phyloP scores from a whole-genome alignment of 164 flowering plant species.

The Berberis vulgaris region DNA sequence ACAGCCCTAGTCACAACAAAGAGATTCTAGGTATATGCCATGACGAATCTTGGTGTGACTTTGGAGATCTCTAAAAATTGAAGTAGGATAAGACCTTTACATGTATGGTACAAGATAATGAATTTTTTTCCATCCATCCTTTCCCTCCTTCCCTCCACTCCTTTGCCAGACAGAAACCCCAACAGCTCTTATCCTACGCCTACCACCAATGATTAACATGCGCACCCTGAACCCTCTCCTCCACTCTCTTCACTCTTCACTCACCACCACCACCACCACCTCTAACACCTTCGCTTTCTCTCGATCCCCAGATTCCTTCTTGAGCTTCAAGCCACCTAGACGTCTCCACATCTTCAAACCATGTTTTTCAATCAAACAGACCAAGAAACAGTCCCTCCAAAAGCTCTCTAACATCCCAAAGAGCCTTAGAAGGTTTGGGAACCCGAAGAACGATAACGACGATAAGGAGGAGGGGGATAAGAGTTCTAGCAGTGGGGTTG shows the following conservation, averaged over 20 bases:
- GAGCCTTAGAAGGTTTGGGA: constrained; percentile 35
- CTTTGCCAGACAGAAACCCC: background rate
- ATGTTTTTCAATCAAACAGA: constrained; percentile 48
- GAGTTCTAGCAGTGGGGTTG: too few species aligned
- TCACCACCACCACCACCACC: background rate
- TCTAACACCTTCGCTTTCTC: background rate
- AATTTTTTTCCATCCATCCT: too few species aligned
- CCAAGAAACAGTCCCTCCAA: constrained; percentile 52
- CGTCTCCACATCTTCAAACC: constrained; percentile 23
- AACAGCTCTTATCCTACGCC: constrained; percentile 18
- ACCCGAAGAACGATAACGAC: constrained; percentile 14
- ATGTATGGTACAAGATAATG: too few species aligned
- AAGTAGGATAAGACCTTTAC: too few species aligned
- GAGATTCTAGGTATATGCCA: too few species aligned
- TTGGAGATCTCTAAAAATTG: too few species aligned
- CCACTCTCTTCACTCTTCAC: too few species aligned
- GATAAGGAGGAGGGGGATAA: background rate
- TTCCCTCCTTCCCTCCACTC: too few species aligned
- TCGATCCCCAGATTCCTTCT: constrained; percentile 1
- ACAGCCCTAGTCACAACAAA: too few species aligned
- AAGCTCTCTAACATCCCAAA: constrained; percentile 41
- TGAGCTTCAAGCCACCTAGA: constrained; percentile 3
- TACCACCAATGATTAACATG: constrained; percentile 27
- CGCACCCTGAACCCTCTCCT: constrained; percentile 13
- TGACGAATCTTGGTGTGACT: too few species aligned